Evolutionary conservation across 202 grass and related monocot species (phyloP).

Genomic region (Sporobolus alterniflorus): DNA sequence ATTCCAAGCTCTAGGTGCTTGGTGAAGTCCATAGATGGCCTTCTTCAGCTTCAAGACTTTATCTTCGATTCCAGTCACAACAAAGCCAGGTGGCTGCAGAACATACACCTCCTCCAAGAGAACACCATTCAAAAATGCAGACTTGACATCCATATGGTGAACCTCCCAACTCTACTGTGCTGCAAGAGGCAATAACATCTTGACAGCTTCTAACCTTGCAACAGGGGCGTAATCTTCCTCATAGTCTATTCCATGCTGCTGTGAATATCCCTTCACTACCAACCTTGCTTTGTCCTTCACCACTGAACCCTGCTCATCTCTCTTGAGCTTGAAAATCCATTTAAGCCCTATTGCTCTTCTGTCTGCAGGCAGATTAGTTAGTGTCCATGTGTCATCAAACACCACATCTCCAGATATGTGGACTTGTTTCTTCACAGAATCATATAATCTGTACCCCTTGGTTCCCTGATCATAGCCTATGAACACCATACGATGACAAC

Average conservation of each 20-base stretch:
- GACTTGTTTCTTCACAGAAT: no score
- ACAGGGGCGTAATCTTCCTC: neutral
- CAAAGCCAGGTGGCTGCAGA: neutral
- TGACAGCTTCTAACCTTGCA: neutral
- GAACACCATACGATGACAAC: neutral
- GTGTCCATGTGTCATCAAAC: neutral
- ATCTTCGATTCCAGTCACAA: neutral
- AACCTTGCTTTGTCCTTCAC: neutral
- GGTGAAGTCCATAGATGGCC: neutral
- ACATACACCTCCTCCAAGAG: neutral
- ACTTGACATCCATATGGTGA: neutral
- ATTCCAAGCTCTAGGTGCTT: neutral
- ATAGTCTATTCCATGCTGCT: neutral
- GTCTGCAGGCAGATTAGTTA: neutral
- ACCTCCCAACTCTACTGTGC: neutral
- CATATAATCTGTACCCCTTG: no score
- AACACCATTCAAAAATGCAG: neutral
- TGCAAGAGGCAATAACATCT: neutral
- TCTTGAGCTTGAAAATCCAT: neutral
- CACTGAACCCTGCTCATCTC: neutral
- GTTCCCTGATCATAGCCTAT: neutral
- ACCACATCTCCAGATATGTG: no score
- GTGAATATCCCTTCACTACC: neutral
- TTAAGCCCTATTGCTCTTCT: neutral
- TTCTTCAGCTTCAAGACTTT: neutral